A percentile compares a stretch with the other conserved stretches of the same genome.
phyloP scores from a whole-genome alignment of 2,329 filamentous ascomycete species.

The Hortaea sp. region DNA sequence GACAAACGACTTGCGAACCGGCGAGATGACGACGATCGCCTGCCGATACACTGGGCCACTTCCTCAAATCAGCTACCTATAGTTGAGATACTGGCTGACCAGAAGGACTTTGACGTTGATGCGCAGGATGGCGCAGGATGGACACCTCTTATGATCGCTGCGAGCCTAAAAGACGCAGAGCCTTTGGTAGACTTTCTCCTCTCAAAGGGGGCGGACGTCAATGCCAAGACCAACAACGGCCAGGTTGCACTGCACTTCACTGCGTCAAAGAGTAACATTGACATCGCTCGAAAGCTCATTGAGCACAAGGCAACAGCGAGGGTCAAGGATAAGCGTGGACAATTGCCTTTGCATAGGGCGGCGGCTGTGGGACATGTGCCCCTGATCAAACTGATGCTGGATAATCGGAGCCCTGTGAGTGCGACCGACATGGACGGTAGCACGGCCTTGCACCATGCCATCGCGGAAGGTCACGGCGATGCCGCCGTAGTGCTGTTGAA shows the following conservation, averaged over 20 bases:
- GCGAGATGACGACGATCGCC: constrained; percentile 74
- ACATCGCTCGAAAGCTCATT: constrained; percentile 69
- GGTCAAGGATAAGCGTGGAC: constrained; percentile 75
- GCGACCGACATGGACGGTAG: constrained; percentile 72
- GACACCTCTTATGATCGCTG: constrained; percentile 77
- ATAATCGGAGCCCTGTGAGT: constrained; percentile 70
- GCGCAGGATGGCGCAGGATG: constrained; percentile 71
- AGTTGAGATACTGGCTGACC: constrained; percentile 58
- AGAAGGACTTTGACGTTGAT: constrained; percentile 72
- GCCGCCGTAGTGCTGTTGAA: constrained; percentile 74
- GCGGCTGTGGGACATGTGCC: constrained; percentile 84
- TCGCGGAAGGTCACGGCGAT: constrained; percentile 69
- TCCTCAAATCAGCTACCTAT: constrained; percentile 74
- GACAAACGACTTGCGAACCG: constrained; percentile 68
- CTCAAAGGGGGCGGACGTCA: constrained; percentile 59
- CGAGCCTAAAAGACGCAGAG: constrained; percentile 62
- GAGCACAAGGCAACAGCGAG: constrained; percentile 65
- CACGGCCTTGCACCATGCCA: constrained; percentile 79
- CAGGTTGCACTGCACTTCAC: constrained; percentile 86
- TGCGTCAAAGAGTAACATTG: constrained; percentile 79
- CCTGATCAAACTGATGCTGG: constrained; percentile 69
- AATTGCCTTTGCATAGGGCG: constrained; percentile 82
- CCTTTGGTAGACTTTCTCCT: constrained; percentile 58
- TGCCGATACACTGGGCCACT: constrained; percentile 88
- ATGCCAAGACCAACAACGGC: constrained; percentile 62